Evolutionary conservation across 116 monocot species (phyloP).

Genomic region (Iris pallida): DNA sequence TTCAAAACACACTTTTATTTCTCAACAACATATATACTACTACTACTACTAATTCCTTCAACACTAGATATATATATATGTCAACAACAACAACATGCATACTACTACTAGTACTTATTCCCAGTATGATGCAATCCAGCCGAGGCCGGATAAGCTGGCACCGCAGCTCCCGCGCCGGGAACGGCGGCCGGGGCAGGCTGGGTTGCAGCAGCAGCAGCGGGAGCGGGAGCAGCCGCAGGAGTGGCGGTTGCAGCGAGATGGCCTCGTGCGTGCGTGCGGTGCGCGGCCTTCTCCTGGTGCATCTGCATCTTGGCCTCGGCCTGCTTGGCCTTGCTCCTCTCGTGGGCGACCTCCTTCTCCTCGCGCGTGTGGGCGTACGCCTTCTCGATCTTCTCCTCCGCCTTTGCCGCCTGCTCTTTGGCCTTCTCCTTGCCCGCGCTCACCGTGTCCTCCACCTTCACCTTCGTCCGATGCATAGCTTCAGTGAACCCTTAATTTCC

Average conservation of each 20-base stretch:
- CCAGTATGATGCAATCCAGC: no score
- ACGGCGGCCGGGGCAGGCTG: not conserved
- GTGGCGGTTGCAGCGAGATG: not conserved
- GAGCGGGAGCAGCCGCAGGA: not conserved
- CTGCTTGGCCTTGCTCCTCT: slow-evolving; percentile 21
- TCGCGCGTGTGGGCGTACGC: slow-evolving; percentile 2
- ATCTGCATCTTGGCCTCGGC: slow-evolving; percentile 30
- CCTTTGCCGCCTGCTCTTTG: slow-evolving; percentile 19
- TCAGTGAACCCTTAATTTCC: not conserved
- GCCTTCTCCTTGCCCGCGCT: slow-evolving; percentile 35
- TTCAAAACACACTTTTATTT: no score
- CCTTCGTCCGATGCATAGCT: slow-evolving; percentile 30
- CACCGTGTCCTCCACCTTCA: slow-evolving; percentile 41
- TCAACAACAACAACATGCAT: no score
- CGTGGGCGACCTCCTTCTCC: slow-evolving; percentile 32
- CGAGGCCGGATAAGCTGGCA: no score
- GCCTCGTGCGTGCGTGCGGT: slow-evolving; percentile 3
- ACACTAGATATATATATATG: no score
- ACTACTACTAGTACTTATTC: no score
- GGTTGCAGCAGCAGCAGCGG: not conserved
- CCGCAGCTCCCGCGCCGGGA: not conserved
- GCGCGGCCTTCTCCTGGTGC: slow-evolving; percentile 33
- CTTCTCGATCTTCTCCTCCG: slow-evolving; percentile 26
- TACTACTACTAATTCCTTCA: no score
- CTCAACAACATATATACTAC: no score